Conservation (phyloP, 257 asterid genomes). For the Forsythia suspensa region DNA sequence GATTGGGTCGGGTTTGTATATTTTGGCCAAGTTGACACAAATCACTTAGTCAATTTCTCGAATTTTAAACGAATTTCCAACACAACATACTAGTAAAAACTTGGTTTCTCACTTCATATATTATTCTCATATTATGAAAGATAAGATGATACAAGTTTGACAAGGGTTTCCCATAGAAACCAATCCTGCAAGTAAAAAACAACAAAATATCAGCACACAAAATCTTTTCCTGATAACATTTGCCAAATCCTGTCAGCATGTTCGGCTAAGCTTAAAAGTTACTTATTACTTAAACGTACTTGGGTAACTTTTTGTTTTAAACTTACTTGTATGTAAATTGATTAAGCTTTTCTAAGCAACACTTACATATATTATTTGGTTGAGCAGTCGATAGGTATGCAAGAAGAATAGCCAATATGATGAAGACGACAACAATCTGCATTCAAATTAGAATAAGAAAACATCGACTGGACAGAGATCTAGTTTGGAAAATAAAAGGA, state of each 20-base stretch:
- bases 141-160: too few relatives aligned
- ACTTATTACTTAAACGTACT: background rate
- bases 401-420: slow-evolving; percentile 58
- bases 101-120: too few relatives aligned
- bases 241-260: background rate
- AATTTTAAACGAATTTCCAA: too few relatives aligned
- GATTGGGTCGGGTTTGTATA: too few relatives aligned
- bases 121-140: too few relatives aligned
- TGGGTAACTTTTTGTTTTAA: too few relatives aligned
- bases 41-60: too few relatives aligned
- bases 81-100: too few relatives aligned
- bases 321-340: background rate
- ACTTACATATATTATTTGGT: slow-evolving; percentile 46
- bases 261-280: background rate
- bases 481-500: background rate
- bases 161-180: background rate
- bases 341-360: too few relatives aligned
- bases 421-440: slow-evolving; percentile 66
- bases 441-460: slow-evolving; percentile 25
- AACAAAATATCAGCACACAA: background rate
- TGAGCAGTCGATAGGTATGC: slow-evolving; percentile 48
- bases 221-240: background rate
- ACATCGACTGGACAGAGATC: background rate
- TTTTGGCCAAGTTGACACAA: too few relatives aligned
- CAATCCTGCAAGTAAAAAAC: background rate